phyloP scores from a whole-genome alignment of 169 alveolate genomes.

The Eimeria falciformis region DNA sequence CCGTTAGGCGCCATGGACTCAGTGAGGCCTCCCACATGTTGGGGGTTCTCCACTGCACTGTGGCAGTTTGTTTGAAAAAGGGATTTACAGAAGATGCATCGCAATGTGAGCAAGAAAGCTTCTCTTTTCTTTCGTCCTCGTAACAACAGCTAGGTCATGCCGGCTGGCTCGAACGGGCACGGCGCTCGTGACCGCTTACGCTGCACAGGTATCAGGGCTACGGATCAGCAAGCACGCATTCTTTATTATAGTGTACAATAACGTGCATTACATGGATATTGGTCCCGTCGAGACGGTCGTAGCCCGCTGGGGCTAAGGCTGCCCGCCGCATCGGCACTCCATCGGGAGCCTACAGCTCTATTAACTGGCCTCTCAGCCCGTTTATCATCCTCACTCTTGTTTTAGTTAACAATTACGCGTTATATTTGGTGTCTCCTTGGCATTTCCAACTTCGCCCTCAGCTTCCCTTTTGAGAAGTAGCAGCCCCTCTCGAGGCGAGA shows the following conservation, averaged over 20 bases:
- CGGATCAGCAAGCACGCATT: no score
- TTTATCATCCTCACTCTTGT: no score
- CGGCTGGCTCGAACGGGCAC: slow-evolving; percentile 45
- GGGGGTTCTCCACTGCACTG: not conserved
- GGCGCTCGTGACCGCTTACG: no score
- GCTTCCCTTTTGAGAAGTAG: not conserved
- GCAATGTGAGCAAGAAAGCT: not conserved
- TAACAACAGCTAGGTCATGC: slow-evolving; percentile 29
- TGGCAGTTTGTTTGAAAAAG: not conserved
- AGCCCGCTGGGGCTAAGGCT: no score
- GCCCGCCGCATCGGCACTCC: slow-evolving; percentile 71
- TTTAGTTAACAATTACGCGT: no score
- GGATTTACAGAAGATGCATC: not conserved
- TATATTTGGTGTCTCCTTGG: not conserved
- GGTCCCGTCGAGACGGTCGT: no score
- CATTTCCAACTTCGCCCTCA: not conserved
- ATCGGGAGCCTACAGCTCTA: no score
- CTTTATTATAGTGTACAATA: no score
- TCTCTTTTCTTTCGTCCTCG: not conserved
- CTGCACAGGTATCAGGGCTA: no score
- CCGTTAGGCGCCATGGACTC: slow-evolving; percentile 30
- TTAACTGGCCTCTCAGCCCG: no score
- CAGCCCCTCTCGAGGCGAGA: not conserved
- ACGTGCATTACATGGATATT: no score
- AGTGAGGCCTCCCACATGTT: not conserved